A percentile compares a stretch with the other conserved stretches of the same genome.
phyloP scores from a whole-genome alignment of 2,329 filamentous ascomycete species.

The Xylariaceae sp. region DNA sequence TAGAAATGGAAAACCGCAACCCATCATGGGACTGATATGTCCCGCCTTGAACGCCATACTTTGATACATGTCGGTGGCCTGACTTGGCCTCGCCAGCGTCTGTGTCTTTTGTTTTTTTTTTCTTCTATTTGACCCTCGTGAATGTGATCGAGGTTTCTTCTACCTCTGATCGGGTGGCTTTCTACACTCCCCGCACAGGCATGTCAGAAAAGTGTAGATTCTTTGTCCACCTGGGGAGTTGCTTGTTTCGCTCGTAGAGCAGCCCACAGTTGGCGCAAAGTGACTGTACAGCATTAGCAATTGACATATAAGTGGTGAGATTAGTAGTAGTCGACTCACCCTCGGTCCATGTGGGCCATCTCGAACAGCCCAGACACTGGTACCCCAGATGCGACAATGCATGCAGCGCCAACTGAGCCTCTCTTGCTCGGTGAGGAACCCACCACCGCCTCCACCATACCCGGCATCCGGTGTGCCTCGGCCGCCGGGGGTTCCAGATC shows the following conservation, averaged over 20 bases:
- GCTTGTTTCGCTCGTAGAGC: conserved; percentile 82
- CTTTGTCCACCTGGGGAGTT: conserved; percentile 74
- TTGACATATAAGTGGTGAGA: not conserved
- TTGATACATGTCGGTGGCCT: conserved; percentile 4
- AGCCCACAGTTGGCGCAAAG: conserved; percentile 93
- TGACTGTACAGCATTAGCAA: conserved; percentile 49
- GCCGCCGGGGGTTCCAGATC: conserved; percentile 63
- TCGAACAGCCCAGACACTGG: conserved; percentile 89
- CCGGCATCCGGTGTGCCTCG: conserved; percentile 80
- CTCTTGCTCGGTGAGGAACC: conserved; percentile 72
- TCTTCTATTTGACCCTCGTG: not conserved
- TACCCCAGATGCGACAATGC: conserved; percentile 86
- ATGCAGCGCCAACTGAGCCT: conserved; percentile 80
- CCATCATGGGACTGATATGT: not conserved
- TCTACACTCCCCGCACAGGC: conserved; percentile 17
- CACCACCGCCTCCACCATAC: conserved; percentile 65
- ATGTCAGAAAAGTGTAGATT: conserved; percentile 55
- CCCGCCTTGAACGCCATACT: conserved; percentile 10
- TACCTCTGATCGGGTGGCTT: not conserved
- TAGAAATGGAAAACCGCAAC: not conserved
- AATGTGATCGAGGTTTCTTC: not conserved
- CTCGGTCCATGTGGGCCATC: conserved; percentile 84
- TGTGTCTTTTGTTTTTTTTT: not conserved
- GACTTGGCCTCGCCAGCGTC: not conserved
- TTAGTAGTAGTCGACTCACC: conserved; percentile 50